Conservation (phyloP, 1,284 basidiomycete species). For the Xerocomus minutiporus region DNA sequence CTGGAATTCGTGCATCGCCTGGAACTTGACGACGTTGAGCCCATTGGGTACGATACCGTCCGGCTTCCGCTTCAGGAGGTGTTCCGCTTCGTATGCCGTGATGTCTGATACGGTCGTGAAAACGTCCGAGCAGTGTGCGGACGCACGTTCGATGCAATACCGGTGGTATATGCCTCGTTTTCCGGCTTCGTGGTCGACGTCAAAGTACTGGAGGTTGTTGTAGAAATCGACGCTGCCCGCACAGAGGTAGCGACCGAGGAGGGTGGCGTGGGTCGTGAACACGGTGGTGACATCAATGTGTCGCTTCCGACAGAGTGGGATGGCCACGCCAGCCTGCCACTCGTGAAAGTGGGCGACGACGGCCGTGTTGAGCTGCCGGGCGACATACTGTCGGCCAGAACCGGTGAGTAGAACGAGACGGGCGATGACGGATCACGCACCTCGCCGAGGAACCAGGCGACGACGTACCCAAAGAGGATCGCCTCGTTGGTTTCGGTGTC, state of each 20-base stretch:
- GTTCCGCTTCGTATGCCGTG: slow-evolving; percentile 95
- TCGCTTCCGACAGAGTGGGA: slow-evolving; percentile 92
- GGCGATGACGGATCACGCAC: slow-evolving; percentile 43
- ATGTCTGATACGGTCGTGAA: slow-evolving; percentile 98
- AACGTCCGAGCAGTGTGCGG: slow-evolving; percentile 94
- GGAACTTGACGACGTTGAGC: slow-evolving; percentile 95
- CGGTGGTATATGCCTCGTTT: slow-evolving; percentile 91
- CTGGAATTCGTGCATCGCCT: slow-evolving; percentile 95
- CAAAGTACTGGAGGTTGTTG: slow-evolving; percentile 99
- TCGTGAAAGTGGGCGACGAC: slow-evolving; percentile 98
- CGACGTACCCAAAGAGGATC: slow-evolving; percentile 98
- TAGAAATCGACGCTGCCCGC: slow-evolving; percentile 98
- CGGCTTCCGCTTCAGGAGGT: slow-evolving; percentile 94
- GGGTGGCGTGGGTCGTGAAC: slow-evolving; percentile 97
- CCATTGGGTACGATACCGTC: slow-evolving; percentile 98
- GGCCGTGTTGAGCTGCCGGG: slow-evolving; percentile 74
- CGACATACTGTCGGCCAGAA: slow-evolving; percentile 57
- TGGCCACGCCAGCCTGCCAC: slow-evolving; percentile 97
- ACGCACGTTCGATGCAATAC: slow-evolving; percentile 95
- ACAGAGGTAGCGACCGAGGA: slow-evolving; percentile 96
- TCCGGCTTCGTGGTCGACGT: slow-evolving; percentile 98
- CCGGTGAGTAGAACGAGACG: slow-evolving; percentile 10
- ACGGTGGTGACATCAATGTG: slow-evolving; percentile 98
- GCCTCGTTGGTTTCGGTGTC: slow-evolving; percentile 98
- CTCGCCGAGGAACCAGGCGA: slow-evolving; percentile 99